Conservation (phyloP, 2,329 filamentous ascomycete species). For the Fusarium temperatum region DNA sequence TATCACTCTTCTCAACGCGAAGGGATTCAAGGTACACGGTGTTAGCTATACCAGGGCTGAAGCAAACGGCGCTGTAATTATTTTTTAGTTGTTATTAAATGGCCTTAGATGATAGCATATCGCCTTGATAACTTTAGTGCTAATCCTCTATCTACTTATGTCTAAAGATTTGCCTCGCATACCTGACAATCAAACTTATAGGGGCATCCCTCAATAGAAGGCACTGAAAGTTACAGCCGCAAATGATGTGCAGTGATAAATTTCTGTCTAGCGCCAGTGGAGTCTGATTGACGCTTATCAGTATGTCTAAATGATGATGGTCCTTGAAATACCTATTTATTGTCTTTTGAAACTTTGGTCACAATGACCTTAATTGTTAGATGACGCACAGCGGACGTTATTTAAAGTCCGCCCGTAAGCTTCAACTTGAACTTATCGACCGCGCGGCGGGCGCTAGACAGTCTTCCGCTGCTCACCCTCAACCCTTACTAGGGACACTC, state of each 20-base stretch:
- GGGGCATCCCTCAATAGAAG: background rate
- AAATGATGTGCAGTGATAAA: background rate
- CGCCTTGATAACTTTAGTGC: fast-evolving
- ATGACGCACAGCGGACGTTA: background rate
- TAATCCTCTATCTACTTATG: too few species aligned
- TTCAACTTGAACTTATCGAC: background rate
- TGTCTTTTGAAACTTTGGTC: fast-evolving
- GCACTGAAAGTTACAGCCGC: background rate
- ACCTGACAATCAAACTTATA: background rate
- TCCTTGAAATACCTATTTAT: fast-evolving
- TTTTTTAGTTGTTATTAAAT: fast-evolving
- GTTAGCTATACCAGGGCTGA: background rate
- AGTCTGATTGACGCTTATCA: background rate
- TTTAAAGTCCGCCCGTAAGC: background rate
- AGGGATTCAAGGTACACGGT: background rate
- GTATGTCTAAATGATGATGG: fast-evolving
- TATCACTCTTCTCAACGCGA: background rate
- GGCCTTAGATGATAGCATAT: too few species aligned
- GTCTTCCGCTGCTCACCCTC: background rate
- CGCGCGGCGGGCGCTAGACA: background rate
- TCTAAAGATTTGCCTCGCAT: fast-evolving
- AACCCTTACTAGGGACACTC: fast-evolving
- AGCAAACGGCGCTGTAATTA: background rate
- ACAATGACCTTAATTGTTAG: fast-evolving
- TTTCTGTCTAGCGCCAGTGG: background rate